Percentiles rank a stretch among this genome's conserved stretches.
phyloP scores from a whole-genome alignment of 306 rosid species.

The Chamaecrista fasciculata region DNA sequence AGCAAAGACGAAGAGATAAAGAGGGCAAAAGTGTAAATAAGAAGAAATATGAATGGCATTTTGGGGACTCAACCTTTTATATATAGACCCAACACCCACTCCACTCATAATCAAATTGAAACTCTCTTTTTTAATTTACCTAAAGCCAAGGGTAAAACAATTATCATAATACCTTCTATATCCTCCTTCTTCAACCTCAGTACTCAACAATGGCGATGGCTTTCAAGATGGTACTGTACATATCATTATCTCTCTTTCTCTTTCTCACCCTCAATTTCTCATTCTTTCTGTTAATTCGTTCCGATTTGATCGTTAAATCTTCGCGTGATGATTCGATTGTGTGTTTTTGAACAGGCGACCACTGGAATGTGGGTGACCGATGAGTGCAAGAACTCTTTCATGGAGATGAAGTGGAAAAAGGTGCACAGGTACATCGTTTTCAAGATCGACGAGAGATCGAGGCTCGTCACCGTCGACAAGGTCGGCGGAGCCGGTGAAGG shows the following conservation, averaged over 20 bases:
- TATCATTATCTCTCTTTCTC: neutral
- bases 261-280: too few relatives aligned
- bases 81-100: slow-evolving; percentile 27
- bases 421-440: slow-evolving; percentile 84
- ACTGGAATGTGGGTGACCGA: slow-evolving; percentile 99
- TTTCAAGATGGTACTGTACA: slow-evolving; percentile 80
- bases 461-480: slow-evolving; percentile 87
- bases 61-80: neutral
- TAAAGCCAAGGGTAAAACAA: neutral
- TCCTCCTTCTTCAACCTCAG: neutral
- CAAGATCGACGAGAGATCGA: slow-evolving; percentile 91
- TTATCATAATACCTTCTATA: neutral
- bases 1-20: too few relatives aligned
- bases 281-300: too few relatives aligned
- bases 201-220: slow-evolving; percentile 91
- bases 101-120: neutral
- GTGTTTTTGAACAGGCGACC: slow-evolving; percentile 56
- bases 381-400: slow-evolving; percentile 94
- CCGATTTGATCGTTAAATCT: neutral
- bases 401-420: slow-evolving; percentile 99
- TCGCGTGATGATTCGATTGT: neutral
- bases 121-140: slow-evolving; percentile 1
- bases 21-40: slow-evolving; percentile 38
- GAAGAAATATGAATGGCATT: slow-evolving; percentile 18
- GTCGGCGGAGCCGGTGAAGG: slow-evolving; percentile 86